phyloP scores from a whole-genome alignment of 2,329 filamentous ascomycete species.

The Mollisia scopiformis region DNA sequence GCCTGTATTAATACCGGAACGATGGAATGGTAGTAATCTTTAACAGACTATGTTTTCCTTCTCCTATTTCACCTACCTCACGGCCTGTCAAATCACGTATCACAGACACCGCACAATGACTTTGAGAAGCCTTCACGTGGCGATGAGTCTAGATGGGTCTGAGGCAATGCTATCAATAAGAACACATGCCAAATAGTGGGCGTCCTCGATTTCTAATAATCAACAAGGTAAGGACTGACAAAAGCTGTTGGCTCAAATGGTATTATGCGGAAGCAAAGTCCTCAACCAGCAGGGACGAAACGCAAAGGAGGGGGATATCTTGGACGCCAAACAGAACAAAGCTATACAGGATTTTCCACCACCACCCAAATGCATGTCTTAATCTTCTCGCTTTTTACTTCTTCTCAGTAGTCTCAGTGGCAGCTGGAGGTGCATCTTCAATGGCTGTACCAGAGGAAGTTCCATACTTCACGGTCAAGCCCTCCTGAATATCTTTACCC shows the following conservation, averaged over 20 bases:
- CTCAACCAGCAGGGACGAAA: neutral
- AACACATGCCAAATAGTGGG: too few species aligned
- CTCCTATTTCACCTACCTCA: too few species aligned
- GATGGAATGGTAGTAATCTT: too few species aligned
- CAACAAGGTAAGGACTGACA: neutral
- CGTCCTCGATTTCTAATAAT: too few species aligned
- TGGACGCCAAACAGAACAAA: neutral
- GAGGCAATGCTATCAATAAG: too few species aligned
- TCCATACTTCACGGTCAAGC: slow-evolving; percentile 36
- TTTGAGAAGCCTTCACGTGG: too few species aligned
- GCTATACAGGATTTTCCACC: neutral
- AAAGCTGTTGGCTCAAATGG: neutral
- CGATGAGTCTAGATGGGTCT: too few species aligned
- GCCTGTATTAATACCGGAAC: neutral
- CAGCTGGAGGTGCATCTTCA: neutral
- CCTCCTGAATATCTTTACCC: slow-evolving; percentile 47
- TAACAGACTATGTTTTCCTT: too few species aligned
- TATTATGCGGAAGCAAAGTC: slow-evolving; percentile 1
- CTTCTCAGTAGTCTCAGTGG: neutral
- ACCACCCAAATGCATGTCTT: neutral
- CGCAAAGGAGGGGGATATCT: slow-evolving; percentile 1
- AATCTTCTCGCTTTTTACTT: neutral
- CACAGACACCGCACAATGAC: too few species aligned
- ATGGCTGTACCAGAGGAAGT: neutral
- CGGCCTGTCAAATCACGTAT: too few species aligned